Evolutionary conservation across 345 rosid species (phyloP).

Genomic region (Punica granatum): DNA sequence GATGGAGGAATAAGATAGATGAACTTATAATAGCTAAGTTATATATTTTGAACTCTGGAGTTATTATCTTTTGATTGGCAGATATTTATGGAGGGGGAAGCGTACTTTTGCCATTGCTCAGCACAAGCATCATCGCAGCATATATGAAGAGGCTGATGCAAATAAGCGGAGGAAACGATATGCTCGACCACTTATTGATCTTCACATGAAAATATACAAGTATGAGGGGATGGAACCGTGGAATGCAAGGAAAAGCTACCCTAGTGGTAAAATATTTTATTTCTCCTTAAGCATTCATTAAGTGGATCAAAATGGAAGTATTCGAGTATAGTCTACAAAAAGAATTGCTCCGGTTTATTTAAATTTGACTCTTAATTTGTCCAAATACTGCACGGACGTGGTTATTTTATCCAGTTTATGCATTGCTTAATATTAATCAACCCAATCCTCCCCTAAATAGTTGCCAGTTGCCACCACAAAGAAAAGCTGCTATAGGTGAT

Average conservation of each 20-base stretch:
- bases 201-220: slow-evolving; percentile 89
- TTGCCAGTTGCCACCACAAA: too few relatives aligned
- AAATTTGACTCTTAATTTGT: too few relatives aligned
- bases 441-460: too few relatives aligned
- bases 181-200: slow-evolving; percentile 91
- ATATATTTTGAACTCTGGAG: too few relatives aligned
- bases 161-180: slow-evolving; percentile 90
- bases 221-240: slow-evolving; percentile 91
- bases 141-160: slow-evolving; percentile 97
- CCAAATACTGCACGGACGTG: too few relatives aligned
- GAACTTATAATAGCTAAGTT: neutral
- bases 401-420: too few relatives aligned
- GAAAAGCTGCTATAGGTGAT: too few relatives aligned
- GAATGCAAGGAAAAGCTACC: slow-evolving; percentile 61
- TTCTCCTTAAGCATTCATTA: neutral
- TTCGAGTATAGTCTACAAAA: too few relatives aligned
- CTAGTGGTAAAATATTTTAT: slow-evolving; percentile 52
- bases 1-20: neutral
- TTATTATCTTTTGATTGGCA: slow-evolving; percentile 17
- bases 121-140: slow-evolving; percentile 78
- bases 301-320: too few relatives aligned
- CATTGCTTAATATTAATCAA: too few relatives aligned
- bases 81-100: slow-evolving; percentile 91
- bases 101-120: slow-evolving; percentile 89
- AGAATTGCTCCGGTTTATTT: too few relatives aligned